phyloP scores from a whole-genome alignment of 352 stramenopile genomes.

The Pythium chondricola region DNA sequence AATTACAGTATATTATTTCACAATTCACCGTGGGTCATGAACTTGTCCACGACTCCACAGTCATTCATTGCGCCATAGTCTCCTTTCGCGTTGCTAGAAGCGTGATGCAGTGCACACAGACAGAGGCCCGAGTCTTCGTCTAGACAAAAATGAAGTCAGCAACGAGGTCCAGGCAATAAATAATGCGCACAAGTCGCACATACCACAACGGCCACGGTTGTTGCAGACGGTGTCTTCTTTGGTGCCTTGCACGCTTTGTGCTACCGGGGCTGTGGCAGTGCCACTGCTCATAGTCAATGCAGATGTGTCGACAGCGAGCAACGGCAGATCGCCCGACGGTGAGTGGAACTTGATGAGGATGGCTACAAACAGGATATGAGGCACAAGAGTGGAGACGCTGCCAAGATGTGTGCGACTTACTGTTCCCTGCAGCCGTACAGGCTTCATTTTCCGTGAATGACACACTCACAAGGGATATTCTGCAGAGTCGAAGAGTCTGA shows the following conservation, averaged over 20 bases:
- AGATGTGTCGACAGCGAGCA: constrained; percentile 27
- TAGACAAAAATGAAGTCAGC: constrained; percentile 5
- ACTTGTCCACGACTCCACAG: constrained; percentile 54
- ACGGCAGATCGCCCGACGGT: constrained; percentile 51
- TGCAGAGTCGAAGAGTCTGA: too few species aligned
- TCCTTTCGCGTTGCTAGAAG: constrained; percentile 51
- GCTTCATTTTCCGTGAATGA: constrained; percentile 25
- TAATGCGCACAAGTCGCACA: constrained; percentile 8
- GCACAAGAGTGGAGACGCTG: neutral
- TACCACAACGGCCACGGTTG: constrained; percentile 66
- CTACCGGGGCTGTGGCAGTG: constrained; percentile 24
- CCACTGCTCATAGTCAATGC: constrained; percentile 32
- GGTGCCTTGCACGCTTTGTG: constrained; percentile 28
- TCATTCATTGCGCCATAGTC: constrained; percentile 40
- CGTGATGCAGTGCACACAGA: constrained; percentile 48
- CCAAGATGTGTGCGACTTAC: too few species aligned
- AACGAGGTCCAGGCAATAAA: neutral
- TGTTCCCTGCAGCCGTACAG: constrained; percentile 35
- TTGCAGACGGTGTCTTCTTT: constrained; percentile 75
- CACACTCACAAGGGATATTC: constrained; percentile 45
- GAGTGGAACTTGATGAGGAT: constrained; percentile 52
- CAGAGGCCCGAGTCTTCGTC: constrained; percentile 61
- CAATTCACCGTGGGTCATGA: constrained; percentile 58
- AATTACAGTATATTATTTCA: too few species aligned
- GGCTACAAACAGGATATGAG: constrained; percentile 1